Conservation (phyloP, 1,284 basidiomycete species). For the Rhodotorula sp. region DNA sequence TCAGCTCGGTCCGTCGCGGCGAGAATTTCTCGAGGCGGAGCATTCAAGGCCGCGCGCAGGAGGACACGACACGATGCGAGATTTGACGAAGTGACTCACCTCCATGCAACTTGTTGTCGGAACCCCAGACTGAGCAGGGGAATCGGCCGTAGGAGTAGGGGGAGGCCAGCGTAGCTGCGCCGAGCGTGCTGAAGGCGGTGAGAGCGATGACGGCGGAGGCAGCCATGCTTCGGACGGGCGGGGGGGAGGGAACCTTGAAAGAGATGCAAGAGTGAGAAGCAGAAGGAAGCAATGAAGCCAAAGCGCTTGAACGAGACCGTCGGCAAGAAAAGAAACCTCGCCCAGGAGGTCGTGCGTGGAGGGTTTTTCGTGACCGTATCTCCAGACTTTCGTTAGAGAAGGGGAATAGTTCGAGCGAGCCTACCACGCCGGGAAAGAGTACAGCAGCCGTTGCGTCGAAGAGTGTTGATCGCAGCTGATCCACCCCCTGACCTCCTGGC, state of each 20-base stretch:
- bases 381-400: too few species aligned
- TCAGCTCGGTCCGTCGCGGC: background rate
- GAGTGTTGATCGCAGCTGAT: too few species aligned
- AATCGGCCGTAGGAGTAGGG: constrained; percentile 25
- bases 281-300: background rate
- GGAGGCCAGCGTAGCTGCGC: constrained; percentile 9
- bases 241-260: background rate
- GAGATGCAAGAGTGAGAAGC: background rate
- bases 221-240: background rate
- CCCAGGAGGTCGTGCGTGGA: too few species aligned
- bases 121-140: constrained; percentile 20
- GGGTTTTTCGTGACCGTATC: too few species aligned
- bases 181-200: constrained; percentile 6
- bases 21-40: background rate
- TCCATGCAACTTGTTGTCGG: constrained; percentile 9
- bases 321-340: too few species aligned
- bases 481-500: too few species aligned
- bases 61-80: too few species aligned
- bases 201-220: background rate
- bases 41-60: too few species aligned
- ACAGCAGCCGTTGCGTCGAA: too few species aligned
- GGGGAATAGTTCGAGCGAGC: too few species aligned
- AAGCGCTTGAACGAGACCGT: too few species aligned
- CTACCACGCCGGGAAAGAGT: too few species aligned
- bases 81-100: background rate